Evolutionary conservation across 495 filamentous ascomycete genomes (phyloP).

Genomic region (Immersiella caudata): DNA sequence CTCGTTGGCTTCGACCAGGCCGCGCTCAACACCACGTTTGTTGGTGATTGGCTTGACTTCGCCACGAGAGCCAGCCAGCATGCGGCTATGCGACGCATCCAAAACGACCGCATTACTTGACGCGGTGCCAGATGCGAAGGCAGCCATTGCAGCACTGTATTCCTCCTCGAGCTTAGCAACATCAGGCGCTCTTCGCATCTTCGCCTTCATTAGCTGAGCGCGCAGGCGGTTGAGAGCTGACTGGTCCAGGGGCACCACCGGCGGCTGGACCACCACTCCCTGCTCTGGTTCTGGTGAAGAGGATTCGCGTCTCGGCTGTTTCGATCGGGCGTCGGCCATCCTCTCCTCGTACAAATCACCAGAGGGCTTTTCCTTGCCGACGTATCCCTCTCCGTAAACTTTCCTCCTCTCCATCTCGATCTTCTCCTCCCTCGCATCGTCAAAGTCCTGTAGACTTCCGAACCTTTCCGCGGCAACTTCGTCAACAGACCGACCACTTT

Average conservation of each 20-base stretch:
- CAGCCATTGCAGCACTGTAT: constrained; percentile 76
- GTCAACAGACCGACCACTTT: constrained; percentile 70
- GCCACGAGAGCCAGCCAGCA: constrained; percentile 75
- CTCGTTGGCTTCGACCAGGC: constrained; percentile 82
- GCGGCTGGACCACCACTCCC: constrained; percentile 47
- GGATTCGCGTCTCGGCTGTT: constrained; percentile 10
- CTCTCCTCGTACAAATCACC: constrained; percentile 85
- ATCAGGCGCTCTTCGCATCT: constrained; percentile 73
- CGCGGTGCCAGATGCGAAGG: constrained; percentile 46
- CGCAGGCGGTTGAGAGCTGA: constrained; percentile 86
- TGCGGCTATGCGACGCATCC: constrained; percentile 83
- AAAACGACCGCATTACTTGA: constrained; percentile 74
- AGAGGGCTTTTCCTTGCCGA: constrained; percentile 83
- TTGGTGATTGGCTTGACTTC: constrained; percentile 77
- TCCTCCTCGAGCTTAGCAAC: constrained; percentile 78
- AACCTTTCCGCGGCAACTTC: constrained; percentile 81
- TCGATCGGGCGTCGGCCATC: constrained; percentile 28
- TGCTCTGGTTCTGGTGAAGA: constrained; percentile 41
- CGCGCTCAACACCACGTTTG: constrained; percentile 78
- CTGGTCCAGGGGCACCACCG: constrained; percentile 59
- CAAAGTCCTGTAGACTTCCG: constrained; percentile 79
- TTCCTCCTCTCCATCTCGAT: constrained; percentile 84
- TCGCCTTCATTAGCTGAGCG: constrained; percentile 92
- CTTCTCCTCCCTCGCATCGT: constrained; percentile 93
- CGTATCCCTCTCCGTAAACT: constrained; percentile 83